Base-by-base conservation (phyloP, 2,329 filamentous ascomycete species). In the Madurella mycetomatis region DNA sequence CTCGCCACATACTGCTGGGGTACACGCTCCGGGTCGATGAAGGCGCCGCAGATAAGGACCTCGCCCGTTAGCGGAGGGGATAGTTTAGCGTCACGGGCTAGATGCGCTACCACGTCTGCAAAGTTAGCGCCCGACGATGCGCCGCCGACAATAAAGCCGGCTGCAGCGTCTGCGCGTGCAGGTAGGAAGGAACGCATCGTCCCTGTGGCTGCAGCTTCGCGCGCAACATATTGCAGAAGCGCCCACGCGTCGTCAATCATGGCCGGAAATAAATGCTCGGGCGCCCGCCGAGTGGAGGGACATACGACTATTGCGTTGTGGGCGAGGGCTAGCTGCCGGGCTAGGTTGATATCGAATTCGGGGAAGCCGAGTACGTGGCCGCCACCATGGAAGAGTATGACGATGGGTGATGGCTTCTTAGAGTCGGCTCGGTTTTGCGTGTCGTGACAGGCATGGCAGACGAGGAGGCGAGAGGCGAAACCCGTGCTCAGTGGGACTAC, bases 1-100 rank as follows among this genome's bases (percentile, higher is more conserved):
- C 69, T 46, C 1, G 66, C 51, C 51, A 69, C 65, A 56, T 76
- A 78, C 58, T 71, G 68, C 37, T 70, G 66, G 1, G 67, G 62
- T 9, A 63, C 60, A 4, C 56, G 48, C 19, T 16, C 41, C 2
- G 13, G 47, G n/a, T 51, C 47, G 5, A 53, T 46, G 12, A 52
- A 52, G 4, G 11, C 49, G 9, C 49, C 49, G 8, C 49, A 52
- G 9, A n/a, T 43, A 2, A 61, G 49, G 12, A 58, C 49, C 25
- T 42, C 25, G 9, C 59, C 57, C n/a, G 59, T 58, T 37, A 61
- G 34, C n/a, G 48, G 45, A 39, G 57, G 57, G 9, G 32, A 4
- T 11, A 60, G 46, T 5, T 43, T 43, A 8, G 32, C 17, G 17
- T 59, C 51, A 1, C 54, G 54, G 12, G 57, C 57, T n/a, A 58